Evolutionary conservation across 768 basidiomycete species (phyloP), one percentile per base, ranked within the genome.

Genomic region (Suillus spraguei): DNA sequence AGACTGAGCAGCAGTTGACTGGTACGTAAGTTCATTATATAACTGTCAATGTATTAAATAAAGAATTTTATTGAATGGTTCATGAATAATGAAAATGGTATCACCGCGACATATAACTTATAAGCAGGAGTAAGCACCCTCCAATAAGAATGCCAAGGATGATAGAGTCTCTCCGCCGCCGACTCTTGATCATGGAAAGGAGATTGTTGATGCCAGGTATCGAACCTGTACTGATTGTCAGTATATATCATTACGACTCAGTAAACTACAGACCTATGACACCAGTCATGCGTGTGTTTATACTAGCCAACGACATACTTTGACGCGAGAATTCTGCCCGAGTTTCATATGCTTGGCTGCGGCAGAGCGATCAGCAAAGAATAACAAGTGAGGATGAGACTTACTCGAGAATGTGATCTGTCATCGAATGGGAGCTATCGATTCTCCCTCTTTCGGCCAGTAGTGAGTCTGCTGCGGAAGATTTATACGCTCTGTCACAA

Each of bases 131-230:
- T 47, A 88, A 80, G 74, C 94, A 94, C 32, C 92, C 72, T n/a
- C 92, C 95, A 69, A 96, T 90, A n/a, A 97, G 80, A 62, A 87
- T 78, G 10, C 95, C 96, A 74, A 99, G 75, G 67, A 98, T 94
- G 66, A 98, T 83, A 3, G 93, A 86, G 75, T 99, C 97, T 71
- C 95, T 81, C 64, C 96, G 82, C 69, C 97, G 85, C 52, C 97
- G 85, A 16, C 93, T 88, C 74, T 92, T 92, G 74, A 99, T 98
- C 93, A 99, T 95, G 2, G 84, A 83, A 41, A 99, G 80, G 49
- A 99, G 76, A 64, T 90, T 92, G 77, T 94, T 95, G 68, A 99
- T 89, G 2, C 97, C 96, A n/a, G 97, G 97, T 76, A 99, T 90
- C 7, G 91, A 88, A 70, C 82, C 94, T 95, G 67, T 16, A 63